These are phyloP conservation scores for Persicaria maculosa DNA, from an alignment of 148 eudicot species.

Conservation along the genomic window DNA sequence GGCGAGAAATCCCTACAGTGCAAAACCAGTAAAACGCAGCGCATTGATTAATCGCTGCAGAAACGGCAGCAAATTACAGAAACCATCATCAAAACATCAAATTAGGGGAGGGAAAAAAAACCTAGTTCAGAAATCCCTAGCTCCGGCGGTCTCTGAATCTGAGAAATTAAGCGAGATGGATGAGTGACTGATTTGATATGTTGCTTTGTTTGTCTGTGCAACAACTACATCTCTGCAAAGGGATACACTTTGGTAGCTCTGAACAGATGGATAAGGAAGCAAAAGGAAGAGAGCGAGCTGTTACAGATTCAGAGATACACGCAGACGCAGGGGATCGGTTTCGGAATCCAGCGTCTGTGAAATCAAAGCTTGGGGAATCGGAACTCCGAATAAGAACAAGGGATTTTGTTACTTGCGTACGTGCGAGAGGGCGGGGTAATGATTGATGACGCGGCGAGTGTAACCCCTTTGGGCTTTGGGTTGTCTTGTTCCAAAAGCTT, in stretches of 20 bases:
- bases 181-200: background rate
- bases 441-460: constrained; percentile 6
- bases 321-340: background rate
- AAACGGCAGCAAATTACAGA: background rate
- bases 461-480: background rate
- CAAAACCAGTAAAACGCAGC: background rate
- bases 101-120: background rate
- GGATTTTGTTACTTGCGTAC: constrained; percentile 6
- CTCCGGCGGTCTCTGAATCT: background rate
- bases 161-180: background rate
- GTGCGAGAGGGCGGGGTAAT: background rate
- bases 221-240: constrained; percentile 11
- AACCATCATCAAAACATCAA: background rate
- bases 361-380: background rate
- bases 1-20: background rate
- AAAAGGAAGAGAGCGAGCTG: background rate
- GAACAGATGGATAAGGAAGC: background rate
- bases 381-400: constrained; percentile 3
- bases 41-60: background rate
- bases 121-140: background rate
- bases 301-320: background rate
- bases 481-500: background rate
- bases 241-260: background rate
- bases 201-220: background rate
- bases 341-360: background rate